Evolutionary conservation across 371 early-diverging fungal species (phyloP), one percentile per base, ranked within the genome.

Genomic region (Rhizopus arrhizus): DNA sequence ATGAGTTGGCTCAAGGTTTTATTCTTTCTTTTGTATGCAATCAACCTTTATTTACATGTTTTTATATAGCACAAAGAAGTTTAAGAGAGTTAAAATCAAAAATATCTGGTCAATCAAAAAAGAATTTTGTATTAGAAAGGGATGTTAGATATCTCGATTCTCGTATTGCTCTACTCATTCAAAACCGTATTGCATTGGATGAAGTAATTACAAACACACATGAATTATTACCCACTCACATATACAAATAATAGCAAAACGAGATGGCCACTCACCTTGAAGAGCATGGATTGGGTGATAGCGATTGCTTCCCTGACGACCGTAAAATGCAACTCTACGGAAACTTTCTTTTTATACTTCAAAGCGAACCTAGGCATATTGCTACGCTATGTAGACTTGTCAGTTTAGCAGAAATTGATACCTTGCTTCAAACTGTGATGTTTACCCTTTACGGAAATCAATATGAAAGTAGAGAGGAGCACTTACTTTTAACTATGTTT

Each of bases 391-490:
- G 92, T 36, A 85, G 94, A 33, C 67, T 92, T 7, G 93, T 95
- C 33, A 91, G 85, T 47, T 77, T 95, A 47, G 75, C 91, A 42
- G 95, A 97, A 73, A 95, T 97, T 48, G 97, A 97, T 69, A 90
- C 93, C 0, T 73, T 96, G 50, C 74, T 97, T 46, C 96, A 96
- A 70, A 94, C 94, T 0, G 94, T 96, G 63, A 96, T 96, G 96
- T 96, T 96, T 68, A 94, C 96, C 0, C 68, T 97, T 29, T 97
- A 93, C 60, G 96, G 96, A 35, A 95, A 96, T 75, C 97, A 96
- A 69, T 96, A 95, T 70, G 97, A 97, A 71, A 86, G 91, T 45
- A 86, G 96, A 47, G 97, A 97, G 80, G 97, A 97, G 74, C 92
- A 94, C 73, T 75, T 97, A 45, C 70, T 97, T 36, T 74, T 97